Base-by-base conservation (phyloP, 805 yeast genomes). In the Wickerhamomyces silvicola region DNA sequence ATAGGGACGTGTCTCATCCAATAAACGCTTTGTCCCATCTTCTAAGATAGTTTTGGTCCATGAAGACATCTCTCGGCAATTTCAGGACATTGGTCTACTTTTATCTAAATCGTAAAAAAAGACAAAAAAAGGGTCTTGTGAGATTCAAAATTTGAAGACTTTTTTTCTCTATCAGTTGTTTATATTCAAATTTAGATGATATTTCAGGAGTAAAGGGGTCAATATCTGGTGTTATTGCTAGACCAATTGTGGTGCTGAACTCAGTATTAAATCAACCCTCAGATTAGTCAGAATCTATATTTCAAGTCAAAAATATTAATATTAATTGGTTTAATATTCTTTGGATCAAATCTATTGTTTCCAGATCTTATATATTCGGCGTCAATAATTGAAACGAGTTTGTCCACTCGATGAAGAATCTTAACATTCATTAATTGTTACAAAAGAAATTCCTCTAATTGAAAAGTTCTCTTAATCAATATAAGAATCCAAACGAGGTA, bases 231-330 rank as follows among this genome's bases (percentile, higher is more conserved):
- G 22, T 24, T 7, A 16, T 34, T 9, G 28, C 32, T 13, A 37
- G 22, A 24, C 38, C 41, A 3, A 6, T 37, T 8, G 24, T 20
- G 4, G 18, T 23, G 29, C 31, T 37, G 23, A 34, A 16, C 22
- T 21, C 32, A 2, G 6, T 29, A n/a, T 27, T 34, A 22, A 5
- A 26, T 26, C 11, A 18, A 14, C 7, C 17, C 32, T 14, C 20
- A 22, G 10, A n/a, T n/a, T n/a, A n/a, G n/a, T 3, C 41, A 38
- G 27, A 46, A 48, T 27, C 18, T 36, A 10, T 38, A 42, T 26
- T 38, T 48, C 32, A 49, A 45, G 32, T 43, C 45, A 21, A 49
- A 49, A 33, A 33, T 49, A 10, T 9, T 48, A 27, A 33, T 48
- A 3, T 27, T 48, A 10, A 32, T 48, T 24, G 54, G 42, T 0